Evolutionary conservation across 164 flowering plant species (phyloP), one percentile per base, ranked within the genome.

Genomic region (Stephania yunnanensis): DNA sequence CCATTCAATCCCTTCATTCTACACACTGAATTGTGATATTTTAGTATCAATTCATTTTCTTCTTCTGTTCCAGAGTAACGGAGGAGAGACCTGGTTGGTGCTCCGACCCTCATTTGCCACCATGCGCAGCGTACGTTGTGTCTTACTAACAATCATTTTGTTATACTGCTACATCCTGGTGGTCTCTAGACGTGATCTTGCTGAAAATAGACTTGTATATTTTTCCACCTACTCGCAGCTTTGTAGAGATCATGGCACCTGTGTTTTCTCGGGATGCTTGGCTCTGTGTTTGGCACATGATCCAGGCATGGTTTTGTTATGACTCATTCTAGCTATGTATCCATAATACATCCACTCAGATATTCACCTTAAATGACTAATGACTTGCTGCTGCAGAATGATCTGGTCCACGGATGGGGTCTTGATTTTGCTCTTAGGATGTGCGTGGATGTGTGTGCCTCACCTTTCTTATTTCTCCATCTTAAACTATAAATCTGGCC

Each of bases 351-450:
- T 78, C 61, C 53, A 58, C 48, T 20, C 2, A 36, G 19, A 17
- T 72, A 20, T 13, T 65, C n/a, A 46, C 17, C 53, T 50, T 20
- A 73, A 46, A 29, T 11, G 50, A 25, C 58, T 52, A 50, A 12
- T 50, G 11, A 50, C 15, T 11, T 70, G 55, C 20, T 11, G 68
- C 73, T 87, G 86, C 89, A 95, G 98, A 95, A 95, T 81, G 98
- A 95, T 79, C 85, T 95, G 85, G 88, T 95, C 46, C 98, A 95
- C 77, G 98, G 99, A 69, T 95, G 99, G 97, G 99, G 99, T 69
- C 89, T 95, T 25, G 99, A 93, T 81, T 91, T 93, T 82, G 97
- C 96, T 71, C 89, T 95, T 42, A 82, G 86, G 76, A 90, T 73
- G 86, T 95, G 99, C 68, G 97, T 89, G 12, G 90, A 95, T 87